These are phyloP conservation scores for Pyrenochaeta sp. DNA, from an alignment of 2,329 filamentous ascomycete species.

Conservation along the genomic window DNA sequence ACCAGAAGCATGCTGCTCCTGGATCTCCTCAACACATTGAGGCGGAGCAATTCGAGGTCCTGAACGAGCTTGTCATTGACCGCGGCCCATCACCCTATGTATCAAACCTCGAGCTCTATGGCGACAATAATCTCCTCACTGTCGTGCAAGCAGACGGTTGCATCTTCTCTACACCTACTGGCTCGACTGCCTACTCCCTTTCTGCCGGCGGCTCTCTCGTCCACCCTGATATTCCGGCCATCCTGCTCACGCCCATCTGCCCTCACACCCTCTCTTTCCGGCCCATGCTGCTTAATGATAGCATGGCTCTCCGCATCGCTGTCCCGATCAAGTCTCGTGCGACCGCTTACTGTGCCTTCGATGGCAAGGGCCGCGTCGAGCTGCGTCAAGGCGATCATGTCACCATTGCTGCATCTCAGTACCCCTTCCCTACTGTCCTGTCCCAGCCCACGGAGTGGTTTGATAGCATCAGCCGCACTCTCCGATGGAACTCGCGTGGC, in stretches of 20 bases:
- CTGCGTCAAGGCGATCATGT: conserved; percentile 93
- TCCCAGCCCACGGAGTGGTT: conserved; percentile 94
- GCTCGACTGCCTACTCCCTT: conserved; percentile 88
- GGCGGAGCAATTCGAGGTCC: conserved; percentile 94
- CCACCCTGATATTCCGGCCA: conserved; percentile 95
- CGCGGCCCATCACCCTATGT: conserved; percentile 96
- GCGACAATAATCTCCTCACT: conserved; percentile 92
- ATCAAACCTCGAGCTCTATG: conserved; percentile 94
- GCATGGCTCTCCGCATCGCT: conserved; percentile 86
- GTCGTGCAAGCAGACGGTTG: conserved; percentile 96
- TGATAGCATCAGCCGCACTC: conserved; percentile 87
- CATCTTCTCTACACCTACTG: conserved; percentile 96
- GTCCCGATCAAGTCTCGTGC: conserved; percentile 86
- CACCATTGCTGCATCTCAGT: conserved; percentile 93
- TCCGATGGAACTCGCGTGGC: conserved; percentile 94
- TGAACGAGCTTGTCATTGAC: conserved; percentile 98
- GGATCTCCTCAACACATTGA: conserved; percentile 74
- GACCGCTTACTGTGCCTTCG: conserved; percentile 95
- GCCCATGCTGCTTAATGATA: conserved; percentile 96
- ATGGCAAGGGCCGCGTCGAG: conserved; percentile 95
- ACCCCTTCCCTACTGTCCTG: conserved; percentile 95
- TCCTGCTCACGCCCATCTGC: conserved; percentile 95
- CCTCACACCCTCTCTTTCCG: conserved; percentile 96
- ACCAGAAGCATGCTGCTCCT: conserved; percentile 52
- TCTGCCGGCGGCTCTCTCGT: conserved; percentile 95